Evolutionary conservation across 306 rosid species (phyloP), one percentile per base, ranked within the genome.

Genomic region (Vigna nakashimae): DNA sequence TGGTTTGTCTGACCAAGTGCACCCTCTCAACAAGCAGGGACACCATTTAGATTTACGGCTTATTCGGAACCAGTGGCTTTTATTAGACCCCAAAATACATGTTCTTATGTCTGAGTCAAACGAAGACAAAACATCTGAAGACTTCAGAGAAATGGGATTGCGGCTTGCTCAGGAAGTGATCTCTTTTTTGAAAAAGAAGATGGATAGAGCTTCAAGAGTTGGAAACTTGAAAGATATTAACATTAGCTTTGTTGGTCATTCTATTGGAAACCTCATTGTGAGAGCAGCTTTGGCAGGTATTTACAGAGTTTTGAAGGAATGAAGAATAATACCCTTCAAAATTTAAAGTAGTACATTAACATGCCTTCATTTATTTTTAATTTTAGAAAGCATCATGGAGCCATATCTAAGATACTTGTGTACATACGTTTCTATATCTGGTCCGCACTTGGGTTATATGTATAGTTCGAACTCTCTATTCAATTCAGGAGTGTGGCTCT

Each of bases 401-500:
- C 98, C 98, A 57, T 93, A 81, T 84, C 83, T 81, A 50, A 86
- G 86, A 72, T 81, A 84, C 88, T 79, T 93, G 65, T 57, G 87
- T 79, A 87, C 90, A 4, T 93, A 93, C 81, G 90, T 91, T 82
- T 91, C 97, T 55, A 84, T 93, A 79, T 90, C 98, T 13, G 98
- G 97, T 59, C 98, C 98, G 7, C 98, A 93, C 93, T 83, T 93
- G 89, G 98, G 98, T 64, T 93, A 91, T 83, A 93, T 93, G 73
- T 93, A 93, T 74, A 88, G 96, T 83, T 90, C 98, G 7, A 93
- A 93, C 87, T 86, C 98, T 45, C 79, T 93, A 80, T 93, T 93
- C 80, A 93, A 91, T 85, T 93, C 98, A 10, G 98, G 98, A 66
- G 66, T 93, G 77, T 93, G 98, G 98, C 87, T 93, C 79, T 87